These are phyloP conservation scores for Boletus sp. DNA, from an alignment of 1,284 basidiomycete genomes.

Conservation along the genomic window DNA sequence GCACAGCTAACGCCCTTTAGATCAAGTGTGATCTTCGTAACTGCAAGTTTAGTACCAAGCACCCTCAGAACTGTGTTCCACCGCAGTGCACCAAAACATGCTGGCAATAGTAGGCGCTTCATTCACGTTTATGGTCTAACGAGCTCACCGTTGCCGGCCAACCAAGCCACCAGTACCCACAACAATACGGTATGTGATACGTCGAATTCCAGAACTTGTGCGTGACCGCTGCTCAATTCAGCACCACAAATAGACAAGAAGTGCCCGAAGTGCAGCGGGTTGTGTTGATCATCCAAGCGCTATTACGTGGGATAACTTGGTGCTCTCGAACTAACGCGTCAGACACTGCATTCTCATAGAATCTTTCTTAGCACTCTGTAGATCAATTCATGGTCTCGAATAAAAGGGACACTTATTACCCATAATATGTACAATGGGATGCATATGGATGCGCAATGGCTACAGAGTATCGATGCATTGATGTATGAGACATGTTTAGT, in stretches of 20 bases:
- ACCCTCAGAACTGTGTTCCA: constrained; percentile 48
- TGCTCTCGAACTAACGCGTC: constrained; percentile 1
- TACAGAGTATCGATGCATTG: constrained; percentile 10
- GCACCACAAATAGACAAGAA: constrained; percentile 34
- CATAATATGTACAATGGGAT: constrained; percentile 4
- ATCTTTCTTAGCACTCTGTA: constrained; percentile 8
- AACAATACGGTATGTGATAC: constrained; percentile 52
- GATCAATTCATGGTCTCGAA: constrained; percentile 9
- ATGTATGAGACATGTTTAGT: constrained; percentile 16
- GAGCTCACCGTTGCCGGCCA: constrained; percentile 14
- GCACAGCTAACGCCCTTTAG: constrained; percentile 34
- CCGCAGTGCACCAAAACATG: constrained; percentile 54
- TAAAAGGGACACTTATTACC: constrained; percentile 12
- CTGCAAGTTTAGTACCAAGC: constrained; percentile 64
- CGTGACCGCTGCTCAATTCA: constrained; percentile 39
- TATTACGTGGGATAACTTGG: constrained; percentile 5
- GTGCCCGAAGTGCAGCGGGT: constrained; percentile 28
- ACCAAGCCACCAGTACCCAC: constrained; percentile 59
- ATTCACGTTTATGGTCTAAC: background rate
- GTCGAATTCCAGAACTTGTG: constrained; percentile 45
- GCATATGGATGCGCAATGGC: background rate
- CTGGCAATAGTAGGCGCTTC: constrained; percentile 64
- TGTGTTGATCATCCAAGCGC: constrained; percentile 14
- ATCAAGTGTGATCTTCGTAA: constrained; percentile 56
- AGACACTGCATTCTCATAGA: constrained; percentile 13